A percentile compares a stretch with the other conserved stretches of the same genome.
Evolutionary conservation across 495 filamentous ascomycete species (phyloP).

Genomic region (Tetracladium marchalianum): DNA sequence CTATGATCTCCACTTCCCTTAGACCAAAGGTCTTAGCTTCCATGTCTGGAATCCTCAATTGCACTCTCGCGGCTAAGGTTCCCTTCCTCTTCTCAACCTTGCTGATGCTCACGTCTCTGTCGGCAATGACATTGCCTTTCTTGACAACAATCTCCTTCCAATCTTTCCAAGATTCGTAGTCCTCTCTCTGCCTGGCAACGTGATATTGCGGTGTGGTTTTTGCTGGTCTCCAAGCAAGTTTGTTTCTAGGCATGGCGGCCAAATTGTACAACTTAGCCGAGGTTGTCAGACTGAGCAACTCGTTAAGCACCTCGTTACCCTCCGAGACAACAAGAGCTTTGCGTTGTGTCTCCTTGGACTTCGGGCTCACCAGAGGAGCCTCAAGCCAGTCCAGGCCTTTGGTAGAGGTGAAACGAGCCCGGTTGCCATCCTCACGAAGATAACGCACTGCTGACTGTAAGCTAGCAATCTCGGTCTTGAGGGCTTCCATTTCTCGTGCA

Average conservation of each 20-base stretch:
- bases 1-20: constrained; percentile 24
- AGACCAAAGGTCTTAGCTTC: constrained; percentile 23
- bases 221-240: constrained; percentile 49
- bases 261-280: constrained; percentile 50
- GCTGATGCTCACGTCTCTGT: constrained; percentile 13
- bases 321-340: constrained; percentile 53
- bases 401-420: constrained; percentile 51
- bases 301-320: constrained; percentile 57
- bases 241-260: constrained; percentile 35
- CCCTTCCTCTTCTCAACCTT: constrained; percentile 22
- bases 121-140: constrained; percentile 24
- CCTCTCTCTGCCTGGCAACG: constrained; percentile 48
- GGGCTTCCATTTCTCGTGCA: constrained; percentile 62
- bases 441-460: constrained; percentile 71
- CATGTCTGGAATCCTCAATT: constrained; percentile 32
- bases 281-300: constrained; percentile 59
- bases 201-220: constrained; percentile 48
- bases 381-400: constrained; percentile 54
- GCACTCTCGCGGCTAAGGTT: constrained; percentile 33
- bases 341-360: constrained; percentile 41
- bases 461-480: constrained; percentile 57
- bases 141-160: constrained; percentile 47
- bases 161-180: constrained; percentile 49
- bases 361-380: constrained; percentile 47
- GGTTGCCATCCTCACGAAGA: constrained; percentile 67